Evolutionary conservation across 495 filamentous ascomycete genomes (phyloP), one percentile per base, ranked within the genome.

Genomic region (Hypomontagnella submonticulosa): DNA sequence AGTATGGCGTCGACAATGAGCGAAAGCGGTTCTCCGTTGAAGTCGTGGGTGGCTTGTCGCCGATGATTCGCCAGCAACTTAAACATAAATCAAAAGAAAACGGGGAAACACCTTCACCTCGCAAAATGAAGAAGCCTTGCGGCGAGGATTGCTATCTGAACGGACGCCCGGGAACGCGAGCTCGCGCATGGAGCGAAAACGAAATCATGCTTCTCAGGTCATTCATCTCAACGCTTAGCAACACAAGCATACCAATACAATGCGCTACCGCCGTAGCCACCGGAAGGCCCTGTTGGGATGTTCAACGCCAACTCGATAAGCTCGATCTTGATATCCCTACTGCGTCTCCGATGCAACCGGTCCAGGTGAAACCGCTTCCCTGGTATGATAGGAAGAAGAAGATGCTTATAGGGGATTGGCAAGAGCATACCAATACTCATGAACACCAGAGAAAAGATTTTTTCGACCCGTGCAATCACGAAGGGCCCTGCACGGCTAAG

Each of bases 351-450:
- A 13, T 58, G 12, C 69, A 66, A 2, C 62, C 47, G 9, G 32
- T 67, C 4, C 75, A 73, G 37, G 69, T 78, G 18, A 81, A 80
- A 53, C 46, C 74, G 0, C 53, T 82, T 3, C 56, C 76, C 1
- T 82, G 79, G 80, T 82, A 83, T 32, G 79, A 82, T 54, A 79
- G 80, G 19, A 76, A 75, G 20, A 79, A 73, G 65, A 83, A 81
- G 53, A 76, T 76, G 63, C 66, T 81, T 15, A 54, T 78, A 43
- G 77, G 78, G 9, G 79, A 82, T 57, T 83, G 80, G 80, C 74
- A 80, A 66, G 79, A 82, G 12, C 69, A 72, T 11, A 80, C 79
- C 32, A 71, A 73, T 37, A 77, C 77, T 3, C 78, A 82, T 44
- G 78, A 83, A 53, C 77, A 80, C 32, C 71, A 79, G 8, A 55